Evolutionary conservation across 129 eudicot species (phyloP).

Genomic region (Pulicaria dysenterica): DNA sequence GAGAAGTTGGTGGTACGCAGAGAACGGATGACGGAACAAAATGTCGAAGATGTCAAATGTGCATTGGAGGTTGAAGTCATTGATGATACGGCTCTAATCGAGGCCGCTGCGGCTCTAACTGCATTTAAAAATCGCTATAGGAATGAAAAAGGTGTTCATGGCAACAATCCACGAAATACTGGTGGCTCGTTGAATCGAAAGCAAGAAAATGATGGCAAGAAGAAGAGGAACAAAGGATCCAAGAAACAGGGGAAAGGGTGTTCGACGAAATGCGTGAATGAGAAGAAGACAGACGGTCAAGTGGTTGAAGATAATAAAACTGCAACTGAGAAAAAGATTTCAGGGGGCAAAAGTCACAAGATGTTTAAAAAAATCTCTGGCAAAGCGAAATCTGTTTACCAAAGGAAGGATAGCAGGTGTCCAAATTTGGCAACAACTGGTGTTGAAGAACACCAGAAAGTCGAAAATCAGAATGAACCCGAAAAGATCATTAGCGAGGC

Average conservation of each 20-base stretch:
- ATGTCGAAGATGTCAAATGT: slow-evolving; percentile 28
- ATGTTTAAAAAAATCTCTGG: slow-evolving; percentile 18
- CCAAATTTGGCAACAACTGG: neutral
- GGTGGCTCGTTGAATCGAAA: slow-evolving; percentile 16
- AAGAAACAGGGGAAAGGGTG: slow-evolving; percentile 20
- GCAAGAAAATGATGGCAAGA: slow-evolving; percentile 37
- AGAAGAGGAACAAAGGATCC: slow-evolving; percentile 23
- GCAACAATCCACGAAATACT: neutral
- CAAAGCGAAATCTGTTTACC: slow-evolving; percentile 32
- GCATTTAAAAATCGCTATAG: slow-evolving; percentile 6
- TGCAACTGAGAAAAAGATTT: slow-evolving; percentile 18
- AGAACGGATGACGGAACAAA: slow-evolving; percentile 3
- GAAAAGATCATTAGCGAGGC: slow-evolving; percentile 13
- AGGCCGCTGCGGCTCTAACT: slow-evolving; percentile 31
- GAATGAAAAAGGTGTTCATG: slow-evolving; percentile 7
- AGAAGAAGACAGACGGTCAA: slow-evolving; percentile 19
- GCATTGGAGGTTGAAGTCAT: slow-evolving; percentile 43
- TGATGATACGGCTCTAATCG: slow-evolving; percentile 45
- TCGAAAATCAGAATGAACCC: neutral
- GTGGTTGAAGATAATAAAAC: slow-evolving; percentile 12
- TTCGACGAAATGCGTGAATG: slow-evolving; percentile 33
- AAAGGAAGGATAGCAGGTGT: slow-evolving; percentile 27
- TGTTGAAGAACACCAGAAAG: slow-evolving; percentile 23
- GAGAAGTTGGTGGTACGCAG: slow-evolving; percentile 33
- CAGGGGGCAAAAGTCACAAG: slow-evolving; percentile 22